Conservation (phyloP, 345 rosid genomes). For the Hibiscus syriacus region DNA sequence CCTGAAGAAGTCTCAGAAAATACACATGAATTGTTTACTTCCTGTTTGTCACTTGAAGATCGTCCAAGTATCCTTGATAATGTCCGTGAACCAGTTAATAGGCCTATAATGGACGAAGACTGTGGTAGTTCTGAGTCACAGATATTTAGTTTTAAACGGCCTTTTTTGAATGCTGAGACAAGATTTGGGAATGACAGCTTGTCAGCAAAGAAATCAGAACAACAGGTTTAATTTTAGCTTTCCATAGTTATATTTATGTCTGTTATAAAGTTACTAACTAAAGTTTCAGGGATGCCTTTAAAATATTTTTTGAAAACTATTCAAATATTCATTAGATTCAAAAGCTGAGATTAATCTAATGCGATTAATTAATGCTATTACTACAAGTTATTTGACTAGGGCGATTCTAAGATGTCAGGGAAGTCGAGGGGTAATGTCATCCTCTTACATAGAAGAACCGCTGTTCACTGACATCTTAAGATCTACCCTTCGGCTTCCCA, state of each 20-base stretch:
- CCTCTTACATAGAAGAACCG: neutral
- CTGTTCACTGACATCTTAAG: neutral
- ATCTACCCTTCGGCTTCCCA: too few species aligned
- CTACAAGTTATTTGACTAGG: neutral
- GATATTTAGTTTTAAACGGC: slow-evolving; percentile 86
- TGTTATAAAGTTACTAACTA: neutral
- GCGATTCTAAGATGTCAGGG: neutral
- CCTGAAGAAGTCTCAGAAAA: slow-evolving; percentile 33
- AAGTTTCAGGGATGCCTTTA: neutral
- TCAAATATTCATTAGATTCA: neutral
- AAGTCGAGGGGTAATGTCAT: neutral
- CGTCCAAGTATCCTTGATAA: slow-evolving; percentile 11
- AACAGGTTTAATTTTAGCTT: slow-evolving; percentile 42
- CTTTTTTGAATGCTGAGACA: slow-evolving; percentile 52
- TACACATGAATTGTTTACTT: slow-evolving; percentile 25
- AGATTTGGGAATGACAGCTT: slow-evolving; percentile 33
- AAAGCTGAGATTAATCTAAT: neutral
- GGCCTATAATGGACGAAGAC: slow-evolving; percentile 30
- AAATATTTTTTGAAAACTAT: too few species aligned
- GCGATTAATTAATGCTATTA: neutral
- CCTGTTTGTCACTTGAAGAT: slow-evolving; percentile 33
- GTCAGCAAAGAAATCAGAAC: slow-evolving; percentile 35
- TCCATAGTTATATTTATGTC: neutral
- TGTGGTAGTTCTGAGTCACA: slow-evolving; percentile 81
- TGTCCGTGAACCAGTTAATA: slow-evolving; percentile 23